phyloP scores from a whole-genome alignment of 1,284 basidiomycete genomes.

The Cutaneotrichosporon mucoides region DNA sequence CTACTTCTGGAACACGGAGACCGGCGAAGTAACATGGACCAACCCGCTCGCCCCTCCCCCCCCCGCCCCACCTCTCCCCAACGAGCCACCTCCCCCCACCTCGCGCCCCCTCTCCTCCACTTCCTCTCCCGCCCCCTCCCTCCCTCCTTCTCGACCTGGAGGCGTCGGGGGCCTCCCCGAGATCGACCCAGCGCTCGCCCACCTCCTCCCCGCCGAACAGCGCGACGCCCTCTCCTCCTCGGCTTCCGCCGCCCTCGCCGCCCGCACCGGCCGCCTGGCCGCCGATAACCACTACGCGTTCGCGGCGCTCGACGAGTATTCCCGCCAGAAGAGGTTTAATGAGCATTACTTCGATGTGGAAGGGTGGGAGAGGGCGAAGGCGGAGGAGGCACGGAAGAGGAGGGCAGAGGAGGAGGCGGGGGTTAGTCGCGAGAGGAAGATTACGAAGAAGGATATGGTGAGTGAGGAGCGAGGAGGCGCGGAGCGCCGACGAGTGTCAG shows the following conservation, averaged over 20 bases:
- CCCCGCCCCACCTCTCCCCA: constrained; percentile 33
- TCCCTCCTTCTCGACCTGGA: not conserved
- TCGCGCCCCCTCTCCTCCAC: too few species aligned
- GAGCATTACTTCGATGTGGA: constrained; percentile 82
- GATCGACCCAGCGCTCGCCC: constrained; percentile 77
- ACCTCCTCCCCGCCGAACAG: constrained; percentile 67
- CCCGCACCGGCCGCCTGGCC: constrained; percentile 74
- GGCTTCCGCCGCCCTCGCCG: constrained; percentile 74
- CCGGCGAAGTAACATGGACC: constrained; percentile 79
- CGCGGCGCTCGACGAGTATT: constrained; percentile 73
- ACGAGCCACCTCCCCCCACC: constrained; percentile 25
- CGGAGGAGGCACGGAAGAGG: constrained; percentile 55
- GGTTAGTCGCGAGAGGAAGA: constrained; percentile 54
- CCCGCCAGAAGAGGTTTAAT: constrained; percentile 78
- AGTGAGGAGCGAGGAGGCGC: too few species aligned
- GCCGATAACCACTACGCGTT: constrained; percentile 56
- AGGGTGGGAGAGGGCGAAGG: constrained; percentile 67
- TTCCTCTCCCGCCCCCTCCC: constrained; percentile 27
- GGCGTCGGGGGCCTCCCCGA: constrained; percentile 51
- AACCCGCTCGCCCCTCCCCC: constrained; percentile 60
- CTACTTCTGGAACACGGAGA: constrained; percentile 79
- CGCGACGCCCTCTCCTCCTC: constrained; percentile 54
- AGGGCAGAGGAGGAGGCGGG: constrained; percentile 59
- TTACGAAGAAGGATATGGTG: constrained; percentile 82
- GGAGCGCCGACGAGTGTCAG: too few species aligned